A percentile compares a stretch with the other conserved stretches of the same genome.
Conservation (phyloP, 768 basidiomycete genomes). For the Boletus tomentosulus region DNA sequence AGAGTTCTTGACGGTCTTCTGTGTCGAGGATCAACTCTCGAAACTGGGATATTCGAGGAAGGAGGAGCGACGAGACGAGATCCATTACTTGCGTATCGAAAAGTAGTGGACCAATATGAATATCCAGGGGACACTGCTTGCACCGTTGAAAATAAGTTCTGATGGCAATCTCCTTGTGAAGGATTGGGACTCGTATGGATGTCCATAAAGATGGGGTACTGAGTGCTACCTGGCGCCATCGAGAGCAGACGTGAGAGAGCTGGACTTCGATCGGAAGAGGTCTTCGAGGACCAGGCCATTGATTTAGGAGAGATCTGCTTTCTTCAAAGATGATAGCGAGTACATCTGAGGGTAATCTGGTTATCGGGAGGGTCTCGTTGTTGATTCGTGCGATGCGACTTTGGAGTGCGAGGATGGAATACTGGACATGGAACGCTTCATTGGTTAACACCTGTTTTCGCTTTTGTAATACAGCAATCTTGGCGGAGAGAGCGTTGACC, state of each 20-base stretch:
- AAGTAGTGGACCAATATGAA: constrained; percentile 30
- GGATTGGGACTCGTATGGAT: constrained; percentile 30
- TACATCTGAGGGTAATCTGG: constrained; percentile 29
- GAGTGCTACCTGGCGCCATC: constrained; percentile 36
- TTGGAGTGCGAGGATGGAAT: constrained; percentile 27
- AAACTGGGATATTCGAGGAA: constrained; percentile 30
- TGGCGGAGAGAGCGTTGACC: constrained; percentile 19
- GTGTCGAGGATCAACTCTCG: constrained; percentile 31
- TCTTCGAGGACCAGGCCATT: constrained; percentile 25
- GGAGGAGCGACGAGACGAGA: constrained; percentile 23
- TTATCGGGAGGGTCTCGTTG: constrained; percentile 28
- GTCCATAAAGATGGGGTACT: constrained; percentile 35
- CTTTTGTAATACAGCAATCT: constrained; percentile 21
- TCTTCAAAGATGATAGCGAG: constrained; percentile 34
- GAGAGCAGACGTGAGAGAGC: constrained; percentile 33
- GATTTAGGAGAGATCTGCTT: constrained; percentile 24
- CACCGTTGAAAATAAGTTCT: constrained; percentile 31
- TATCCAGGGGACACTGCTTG: constrained; percentile 28
- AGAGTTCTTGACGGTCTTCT: constrained; percentile 30
- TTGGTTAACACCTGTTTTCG: constrained; percentile 18
- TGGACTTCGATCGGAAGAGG: constrained; percentile 32
- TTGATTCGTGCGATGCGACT: constrained; percentile 32
- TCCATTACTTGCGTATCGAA: constrained; percentile 23
- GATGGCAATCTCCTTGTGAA: constrained; percentile 26
- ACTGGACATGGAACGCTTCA: constrained; percentile 25